Conservation (phyloP, 345 rosid genomes). For the Lepidium didymum region DNA sequence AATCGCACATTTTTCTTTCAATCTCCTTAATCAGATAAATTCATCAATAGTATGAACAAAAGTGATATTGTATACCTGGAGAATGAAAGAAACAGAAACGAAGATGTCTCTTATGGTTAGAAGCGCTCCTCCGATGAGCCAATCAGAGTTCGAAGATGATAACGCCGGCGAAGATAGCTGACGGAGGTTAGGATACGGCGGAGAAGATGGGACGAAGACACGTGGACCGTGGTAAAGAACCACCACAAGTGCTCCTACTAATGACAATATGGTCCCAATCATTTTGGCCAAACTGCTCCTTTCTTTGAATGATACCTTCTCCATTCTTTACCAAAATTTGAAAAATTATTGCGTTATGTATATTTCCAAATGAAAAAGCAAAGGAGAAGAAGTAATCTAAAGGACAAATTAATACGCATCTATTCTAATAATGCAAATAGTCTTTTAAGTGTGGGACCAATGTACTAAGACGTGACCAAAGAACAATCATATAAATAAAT, state of each 20-base stretch:
- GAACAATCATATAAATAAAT: too few species aligned
- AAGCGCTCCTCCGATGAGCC: constrained; percentile 66
- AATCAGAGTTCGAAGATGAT: constrained; percentile 38
- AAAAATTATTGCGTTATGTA: too few species aligned
- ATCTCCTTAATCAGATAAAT: too few species aligned
- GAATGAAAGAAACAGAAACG: constrained; percentile 61
- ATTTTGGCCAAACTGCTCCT: constrained; percentile 65
- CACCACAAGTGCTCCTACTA: constrained; percentile 61
- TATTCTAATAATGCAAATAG: too few species aligned
- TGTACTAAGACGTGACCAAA: too few species aligned
- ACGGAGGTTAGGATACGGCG: constrained; percentile 3
- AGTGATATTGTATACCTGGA: constrained; percentile 79
- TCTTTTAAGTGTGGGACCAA: too few species aligned
- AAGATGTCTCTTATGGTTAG: constrained; percentile 51
- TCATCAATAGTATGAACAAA: too few species aligned
- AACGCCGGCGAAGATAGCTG: constrained; percentile 32
- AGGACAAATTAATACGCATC: too few species aligned
- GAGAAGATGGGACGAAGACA: constrained; percentile 29
- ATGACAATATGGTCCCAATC: constrained; percentile 58
- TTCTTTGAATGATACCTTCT: constrained; percentile 43
- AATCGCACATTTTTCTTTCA: too few species aligned
- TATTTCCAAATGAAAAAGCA: too few species aligned
- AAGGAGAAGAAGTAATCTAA: too few species aligned
- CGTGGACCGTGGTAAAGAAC: constrained; percentile 63
- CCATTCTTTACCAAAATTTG: constrained; percentile 47